Percentiles rank a stretch among this genome's conserved stretches.
Evolutionary conservation across 257 asterid genomes (phyloP).

Genomic region (Coffea canephora): DNA sequence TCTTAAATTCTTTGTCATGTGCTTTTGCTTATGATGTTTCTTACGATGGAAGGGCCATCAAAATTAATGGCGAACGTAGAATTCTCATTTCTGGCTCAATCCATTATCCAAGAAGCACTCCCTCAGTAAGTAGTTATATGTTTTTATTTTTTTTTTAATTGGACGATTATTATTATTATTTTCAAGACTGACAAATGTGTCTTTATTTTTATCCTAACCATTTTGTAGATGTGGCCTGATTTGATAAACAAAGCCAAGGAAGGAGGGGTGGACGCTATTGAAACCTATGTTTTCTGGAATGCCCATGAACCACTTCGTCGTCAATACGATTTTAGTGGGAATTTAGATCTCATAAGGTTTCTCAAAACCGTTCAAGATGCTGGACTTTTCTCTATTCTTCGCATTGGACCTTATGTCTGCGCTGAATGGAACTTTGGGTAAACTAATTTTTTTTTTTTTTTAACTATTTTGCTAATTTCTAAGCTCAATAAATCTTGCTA

Average conservation of each 20-base stretch:
- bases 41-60: slow-evolving; percentile 63
- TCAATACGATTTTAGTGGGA: slow-evolving; percentile 60
- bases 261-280: slow-evolving; percentile 77
- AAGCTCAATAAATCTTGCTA: not conserved
- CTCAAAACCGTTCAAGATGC: slow-evolving; percentile 49
- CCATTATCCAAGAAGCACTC: slow-evolving; percentile 79
- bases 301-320: slow-evolving; percentile 70
- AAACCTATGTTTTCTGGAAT: slow-evolving; percentile 83
- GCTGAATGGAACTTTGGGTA: slow-evolving; percentile 94
- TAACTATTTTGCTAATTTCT: not conserved
- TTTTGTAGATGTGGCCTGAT: slow-evolving; percentile 77
- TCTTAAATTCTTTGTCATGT: not conserved
- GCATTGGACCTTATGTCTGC: slow-evolving; percentile 85
- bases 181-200: not conserved
- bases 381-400: slow-evolving; percentile 63
- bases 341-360: slow-evolving; percentile 60
- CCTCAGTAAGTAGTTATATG: slow-evolving; percentile 22
- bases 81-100: slow-evolving; percentile 65
- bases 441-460: not conserved
- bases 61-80: slow-evolving; percentile 48
- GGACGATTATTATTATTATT: not conserved
- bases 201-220: not conserved
- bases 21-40: slow-evolving; percentile 32
- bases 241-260: slow-evolving; percentile 67
- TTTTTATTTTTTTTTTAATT: not conserved